phyloP scores from a whole-genome alignment of 768 basidiomycete genomes.

The Tulasnella sp. region DNA sequence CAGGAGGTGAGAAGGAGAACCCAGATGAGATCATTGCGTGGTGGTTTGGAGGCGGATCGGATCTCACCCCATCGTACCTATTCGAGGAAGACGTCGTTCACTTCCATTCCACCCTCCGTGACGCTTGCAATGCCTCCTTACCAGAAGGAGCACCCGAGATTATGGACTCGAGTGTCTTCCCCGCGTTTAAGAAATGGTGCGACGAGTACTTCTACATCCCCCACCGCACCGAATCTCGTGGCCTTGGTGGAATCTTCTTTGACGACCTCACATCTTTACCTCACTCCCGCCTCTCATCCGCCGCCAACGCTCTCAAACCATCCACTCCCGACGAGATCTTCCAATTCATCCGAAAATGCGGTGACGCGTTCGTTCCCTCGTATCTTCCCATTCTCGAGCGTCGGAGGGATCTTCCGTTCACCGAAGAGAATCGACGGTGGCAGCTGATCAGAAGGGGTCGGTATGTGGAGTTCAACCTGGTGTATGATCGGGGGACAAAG shows the following conservation, averaged over 20 bases:
- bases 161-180: constrained; percentile 17
- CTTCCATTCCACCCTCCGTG: constrained; percentile 72
- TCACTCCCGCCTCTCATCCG: constrained; percentile 44
- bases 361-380: constrained; percentile 75
- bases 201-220: constrained; percentile 94
- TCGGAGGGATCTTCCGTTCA: constrained; percentile 35
- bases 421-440: constrained; percentile 71
- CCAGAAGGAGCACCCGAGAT: neutral
- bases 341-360: constrained; percentile 55
- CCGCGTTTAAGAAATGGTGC: constrained; percentile 86
- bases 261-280: constrained; percentile 70
- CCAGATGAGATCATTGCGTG: constrained; percentile 53
- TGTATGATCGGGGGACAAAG: constrained; percentile 79
- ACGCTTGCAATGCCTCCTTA: constrained; percentile 54
- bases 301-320: constrained; percentile 31
- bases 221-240: constrained; percentile 76
- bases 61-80: constrained; percentile 89
- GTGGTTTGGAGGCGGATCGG: constrained; percentile 98
- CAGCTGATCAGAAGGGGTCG: constrained; percentile 83
- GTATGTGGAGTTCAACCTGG: constrained; percentile 91
- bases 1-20: constrained; percentile 25
- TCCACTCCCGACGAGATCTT: constrained; percentile 60
- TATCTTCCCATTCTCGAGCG: constrained; percentile 76
- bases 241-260: constrained; percentile 92
- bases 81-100: constrained; percentile 76